A percentile compares a stretch with the other conserved stretches of the same genome.
Evolutionary conservation across 179 eudicot genomes (phyloP).

Genomic region (Drosera spatulata): DNA sequence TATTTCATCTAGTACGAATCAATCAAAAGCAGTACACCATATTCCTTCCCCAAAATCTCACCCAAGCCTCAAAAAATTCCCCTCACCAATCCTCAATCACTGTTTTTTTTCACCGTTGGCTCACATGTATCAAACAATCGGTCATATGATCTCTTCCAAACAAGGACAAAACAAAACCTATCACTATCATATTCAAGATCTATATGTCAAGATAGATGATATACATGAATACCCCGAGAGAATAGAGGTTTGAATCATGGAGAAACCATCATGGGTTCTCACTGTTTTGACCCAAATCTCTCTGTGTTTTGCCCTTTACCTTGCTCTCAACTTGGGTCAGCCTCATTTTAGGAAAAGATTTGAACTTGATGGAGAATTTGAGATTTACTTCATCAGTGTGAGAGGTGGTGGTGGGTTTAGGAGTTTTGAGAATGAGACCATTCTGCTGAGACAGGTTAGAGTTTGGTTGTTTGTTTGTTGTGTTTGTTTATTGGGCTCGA

Average conservation of each 20-base stretch:
- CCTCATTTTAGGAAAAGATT: constrained; percentile 5
- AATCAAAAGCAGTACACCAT: no score
- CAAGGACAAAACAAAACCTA: no score
- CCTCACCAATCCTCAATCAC: no score
- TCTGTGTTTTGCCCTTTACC: constrained; percentile 30
- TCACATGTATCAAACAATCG: no score
- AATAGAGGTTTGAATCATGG: constrained; percentile 7
- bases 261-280: constrained; percentile 33
- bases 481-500: neutral
- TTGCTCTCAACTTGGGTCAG: constrained; percentile 30
- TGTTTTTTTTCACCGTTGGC: no score
- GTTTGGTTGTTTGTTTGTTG: constrained; percentile 1
- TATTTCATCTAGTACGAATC: no score
- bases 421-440: constrained; percentile 24
- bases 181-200: no score
- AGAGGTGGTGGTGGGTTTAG: constrained; percentile 26
- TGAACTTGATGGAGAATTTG: constrained; percentile 7
- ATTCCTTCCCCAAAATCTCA: no score
- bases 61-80: no score
- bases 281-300: constrained; percentile 33
- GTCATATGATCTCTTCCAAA: no score
- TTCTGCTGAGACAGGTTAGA: constrained; percentile 35
- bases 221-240: no score
- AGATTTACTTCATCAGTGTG: constrained; percentile 36
- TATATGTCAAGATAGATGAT: no score